Conservation (phyloP, 768 basidiomycete genomes). For the Russula sp. region DNA sequence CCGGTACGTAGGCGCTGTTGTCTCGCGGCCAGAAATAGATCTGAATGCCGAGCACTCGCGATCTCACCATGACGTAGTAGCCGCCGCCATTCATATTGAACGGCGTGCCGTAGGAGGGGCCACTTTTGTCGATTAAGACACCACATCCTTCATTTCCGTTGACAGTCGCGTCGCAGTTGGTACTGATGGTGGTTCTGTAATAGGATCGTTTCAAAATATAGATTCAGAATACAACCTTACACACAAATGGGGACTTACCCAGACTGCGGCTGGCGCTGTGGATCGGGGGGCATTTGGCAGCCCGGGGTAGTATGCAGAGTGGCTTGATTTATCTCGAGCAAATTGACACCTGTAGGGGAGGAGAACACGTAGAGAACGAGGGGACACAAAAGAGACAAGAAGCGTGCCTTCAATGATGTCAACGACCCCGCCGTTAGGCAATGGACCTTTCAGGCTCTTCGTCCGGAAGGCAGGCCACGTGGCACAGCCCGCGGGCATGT, state of each 20-base stretch:
- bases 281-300: slow-evolving; percentile 44
- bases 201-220: not conserved
- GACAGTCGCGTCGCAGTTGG: slow-evolving; percentile 48
- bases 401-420: slow-evolving; percentile 56
- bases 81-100: slow-evolving; percentile 60
- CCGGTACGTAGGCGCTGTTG: slow-evolving; percentile 38
- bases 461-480: slow-evolving; percentile 71
- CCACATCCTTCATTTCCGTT: slow-evolving; percentile 65
- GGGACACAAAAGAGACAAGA: not conserved
- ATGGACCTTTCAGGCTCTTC: slow-evolving; percentile 47
- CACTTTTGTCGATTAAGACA: slow-evolving; percentile 40
- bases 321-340: slow-evolving; percentile 44
- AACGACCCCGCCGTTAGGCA: slow-evolving; percentile 62
- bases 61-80: slow-evolving; percentile 53
- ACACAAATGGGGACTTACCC: slow-evolving; percentile 41
- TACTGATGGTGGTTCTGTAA: slow-evolving; percentile 41
- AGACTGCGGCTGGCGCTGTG: slow-evolving; percentile 37
- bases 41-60: slow-evolving; percentile 44
- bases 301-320: slow-evolving; percentile 50
- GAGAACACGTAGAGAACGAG: not conserved
- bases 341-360: slow-evolving; percentile 46
- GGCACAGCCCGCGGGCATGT: slow-evolving; percentile 59
- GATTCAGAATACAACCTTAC: not conserved
- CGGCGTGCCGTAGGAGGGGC: slow-evolving; percentile 43
- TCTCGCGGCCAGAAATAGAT: slow-evolving; percentile 62